Percentiles rank a stretch among this genome's conserved stretches.
Evolutionary conservation across 2,329 filamentous ascomycete species (phyloP).

Genomic region (Thielaviopsis euricoi): DNA sequence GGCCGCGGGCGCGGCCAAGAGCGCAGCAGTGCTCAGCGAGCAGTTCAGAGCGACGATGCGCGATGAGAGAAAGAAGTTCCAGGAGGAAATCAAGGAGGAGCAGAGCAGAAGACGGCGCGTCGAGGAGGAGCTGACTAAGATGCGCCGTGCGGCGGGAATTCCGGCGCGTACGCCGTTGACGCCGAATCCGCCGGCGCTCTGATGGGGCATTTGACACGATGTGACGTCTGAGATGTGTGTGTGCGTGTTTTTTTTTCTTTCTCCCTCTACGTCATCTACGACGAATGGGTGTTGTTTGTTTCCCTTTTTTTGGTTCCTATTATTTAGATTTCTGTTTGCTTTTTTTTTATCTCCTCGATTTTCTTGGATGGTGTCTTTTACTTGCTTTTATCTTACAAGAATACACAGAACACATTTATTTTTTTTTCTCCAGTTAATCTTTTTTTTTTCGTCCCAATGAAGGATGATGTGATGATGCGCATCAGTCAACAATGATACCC

Average conservation of each 20-base stretch:
- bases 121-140: slow-evolving; percentile 34
- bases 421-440: background rate
- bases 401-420: background rate
- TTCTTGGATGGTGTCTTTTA: background rate
- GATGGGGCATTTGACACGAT: too few relatives aligned
- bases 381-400: background rate
- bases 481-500: too few relatives aligned
- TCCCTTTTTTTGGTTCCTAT: background rate
- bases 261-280: background rate
- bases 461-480: too few relatives aligned
- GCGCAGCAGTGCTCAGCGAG: slow-evolving; percentile 37
- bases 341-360: background rate
- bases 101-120: slow-evolving; percentile 29
- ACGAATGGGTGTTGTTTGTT: background rate
- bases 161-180: slow-evolving; percentile 24
- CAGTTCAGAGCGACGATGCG: slow-evolving; percentile 40
- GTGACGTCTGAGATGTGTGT: too few relatives aligned
- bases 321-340: too few relatives aligned
- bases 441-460: too few relatives aligned
- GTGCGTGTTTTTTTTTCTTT: background rate
- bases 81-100: slow-evolving; percentile 37
- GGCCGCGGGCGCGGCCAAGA: slow-evolving; percentile 21
- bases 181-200: slow-evolving; percentile 16
- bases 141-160: slow-evolving; percentile 21
- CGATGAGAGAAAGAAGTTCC: slow-evolving; percentile 39